Conservation (phyloP, 208 protist genomes). For the Trichomonas tenax region DNA sequence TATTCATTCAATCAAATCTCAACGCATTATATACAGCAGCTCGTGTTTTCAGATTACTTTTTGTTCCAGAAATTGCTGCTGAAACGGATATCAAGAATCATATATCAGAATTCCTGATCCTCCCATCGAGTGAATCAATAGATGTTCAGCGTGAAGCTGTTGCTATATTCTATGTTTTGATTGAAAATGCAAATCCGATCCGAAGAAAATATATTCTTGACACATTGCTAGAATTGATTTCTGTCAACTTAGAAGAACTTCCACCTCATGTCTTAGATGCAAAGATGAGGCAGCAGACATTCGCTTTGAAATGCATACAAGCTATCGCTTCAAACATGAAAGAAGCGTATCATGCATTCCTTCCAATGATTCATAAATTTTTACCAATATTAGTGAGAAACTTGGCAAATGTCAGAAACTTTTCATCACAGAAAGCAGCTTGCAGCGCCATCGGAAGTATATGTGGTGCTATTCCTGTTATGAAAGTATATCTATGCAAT, state of each 20-base stretch:
- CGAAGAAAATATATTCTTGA: not conserved
- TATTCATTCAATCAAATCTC: not conserved
- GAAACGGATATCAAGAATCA: not conserved
- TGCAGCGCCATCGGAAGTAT: not conserved
- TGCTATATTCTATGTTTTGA: not conserved
- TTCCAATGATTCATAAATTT: not conserved
- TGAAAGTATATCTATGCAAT: not conserved
- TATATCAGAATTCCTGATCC: not conserved
- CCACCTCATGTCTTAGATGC: not conserved
- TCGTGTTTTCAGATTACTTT: not conserved
- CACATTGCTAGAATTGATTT: not conserved
- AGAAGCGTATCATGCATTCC: not conserved
- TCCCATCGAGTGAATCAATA: not conserved
- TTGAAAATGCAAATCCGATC: not conserved
- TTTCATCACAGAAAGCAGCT: not conserved
- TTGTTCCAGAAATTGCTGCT: not conserved
- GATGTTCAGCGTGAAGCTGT: not conserved
- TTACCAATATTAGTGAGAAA: not conserved
- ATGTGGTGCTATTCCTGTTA: not conserved
- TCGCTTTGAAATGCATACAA: not conserved
- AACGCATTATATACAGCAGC: not conserved
- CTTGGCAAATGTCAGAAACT: not conserved
- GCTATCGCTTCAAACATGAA: not conserved
- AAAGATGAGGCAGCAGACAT: not conserved
- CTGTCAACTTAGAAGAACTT: not conserved